Base-by-base conservation (phyloP, 1,284 basidiomycete species). In the Earliella scabrosa region DNA sequence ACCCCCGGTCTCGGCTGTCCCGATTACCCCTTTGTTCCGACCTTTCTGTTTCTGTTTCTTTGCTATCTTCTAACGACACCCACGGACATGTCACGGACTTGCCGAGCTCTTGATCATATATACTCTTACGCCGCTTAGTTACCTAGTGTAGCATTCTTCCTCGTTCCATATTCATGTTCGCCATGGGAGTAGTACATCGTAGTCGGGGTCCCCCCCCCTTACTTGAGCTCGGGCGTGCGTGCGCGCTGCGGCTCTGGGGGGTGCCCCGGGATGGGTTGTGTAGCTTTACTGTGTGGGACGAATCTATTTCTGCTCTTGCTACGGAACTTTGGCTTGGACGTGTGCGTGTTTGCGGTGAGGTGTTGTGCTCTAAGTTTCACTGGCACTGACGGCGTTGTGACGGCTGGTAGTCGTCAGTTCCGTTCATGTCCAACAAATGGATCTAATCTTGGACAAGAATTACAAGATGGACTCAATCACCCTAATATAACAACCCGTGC, bases 51-150 rank as follows among this genome's bases (percentile, higher is more conserved):
- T 39, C 38, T 9, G 34, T 14, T 29, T 20, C 11, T 49, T 31
- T 44, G 32, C 34, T 50, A 35, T 26, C 29, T 40, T 27, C 32
- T 54, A 20, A 61, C 54, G 56, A 58, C 39, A 60, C 29, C 13
- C 59, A 58, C 44, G 54, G 54, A 59, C 54, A 41, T 57, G 52
- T 53, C 47, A 58, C 45, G 54, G 60, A 59, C 54, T 40, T 26
- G 57, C 59, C 52, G 51, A 58, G 54, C 54, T 52, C 27, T 34
- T 29, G 29, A 16, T 34, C 35, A 21, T 44, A 23, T 43, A 35
- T 50, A 24, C 43, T 7, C 45, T 27, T n/a, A n/a, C n/a, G n/a
- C n/a, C n/a, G n/a, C 45, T 32, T 14, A 40, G 11, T 4, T 45
- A 29, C 36, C 39, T 41, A 41, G 39, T 41, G 39, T 41, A 41